phyloP scores from a whole-genome alignment of 1,284 basidiomycete genomes.

The Bjerkandera adusta region DNA sequence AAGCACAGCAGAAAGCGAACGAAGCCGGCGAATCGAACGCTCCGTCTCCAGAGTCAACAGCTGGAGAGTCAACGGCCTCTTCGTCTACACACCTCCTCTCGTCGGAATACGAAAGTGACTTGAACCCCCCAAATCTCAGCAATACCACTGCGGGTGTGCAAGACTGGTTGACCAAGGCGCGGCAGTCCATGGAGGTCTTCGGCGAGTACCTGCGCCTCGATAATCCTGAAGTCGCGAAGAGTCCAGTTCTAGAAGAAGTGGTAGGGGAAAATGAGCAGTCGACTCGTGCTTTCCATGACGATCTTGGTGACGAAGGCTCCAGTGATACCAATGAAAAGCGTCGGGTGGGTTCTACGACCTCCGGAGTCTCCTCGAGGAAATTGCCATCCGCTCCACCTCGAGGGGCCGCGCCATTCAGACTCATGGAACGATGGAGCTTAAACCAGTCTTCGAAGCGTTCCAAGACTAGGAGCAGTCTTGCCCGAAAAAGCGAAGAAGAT shows the following conservation, averaged over 20 bases:
- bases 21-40: constrained; percentile 11
- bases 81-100: constrained; percentile 17
- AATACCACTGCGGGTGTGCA: constrained; percentile 43
- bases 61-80: constrained; percentile 13
- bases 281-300: too few species aligned
- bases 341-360: too few species aligned
- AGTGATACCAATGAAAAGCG: too few species aligned
- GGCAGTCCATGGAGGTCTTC: constrained; percentile 61
- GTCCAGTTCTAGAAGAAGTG: too few species aligned
- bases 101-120: constrained; percentile 22
- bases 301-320: too few species aligned
- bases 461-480: not conserved
- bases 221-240: too few species aligned
- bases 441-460: too few species aligned
- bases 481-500: not conserved
- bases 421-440: too few species aligned
- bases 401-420: too few species aligned
- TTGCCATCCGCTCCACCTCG: too few species aligned
- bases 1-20: constrained; percentile 24
- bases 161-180: constrained; percentile 72
- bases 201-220: constrained; percentile 60
- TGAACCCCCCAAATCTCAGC: constrained; percentile 11
- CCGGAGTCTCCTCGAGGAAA: too few species aligned
- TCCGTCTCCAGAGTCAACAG: constrained; percentile 17
- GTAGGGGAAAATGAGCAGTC: too few species aligned